phyloP scores from a whole-genome alignment of 306 rosid genomes.

The Carpinus viminea region DNA sequence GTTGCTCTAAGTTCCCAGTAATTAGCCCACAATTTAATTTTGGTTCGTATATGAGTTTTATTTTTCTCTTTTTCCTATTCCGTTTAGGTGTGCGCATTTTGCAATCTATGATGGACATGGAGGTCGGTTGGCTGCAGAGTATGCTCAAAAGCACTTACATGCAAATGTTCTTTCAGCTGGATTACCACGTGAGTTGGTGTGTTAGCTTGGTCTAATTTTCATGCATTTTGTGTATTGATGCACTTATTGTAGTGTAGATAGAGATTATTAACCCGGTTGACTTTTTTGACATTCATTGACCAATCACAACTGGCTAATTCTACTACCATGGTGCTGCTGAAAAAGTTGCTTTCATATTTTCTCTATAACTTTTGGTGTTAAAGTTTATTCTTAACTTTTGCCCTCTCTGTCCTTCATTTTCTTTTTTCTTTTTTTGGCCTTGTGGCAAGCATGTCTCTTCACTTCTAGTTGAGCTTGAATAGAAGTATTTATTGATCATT shows the following conservation, averaged over 20 bases:
- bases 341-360: not conserved
- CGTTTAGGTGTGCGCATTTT: constrained; percentile 75
- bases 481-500: not conserved
- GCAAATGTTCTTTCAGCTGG: constrained; percentile 75
- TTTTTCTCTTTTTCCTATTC: constrained; percentile 17
- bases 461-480: not conserved
- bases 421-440: not conserved
- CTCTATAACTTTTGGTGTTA: not conserved
- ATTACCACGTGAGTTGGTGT: constrained; percentile 99
- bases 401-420: not conserved
- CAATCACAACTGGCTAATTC: not conserved
- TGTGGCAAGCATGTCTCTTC: not conserved
- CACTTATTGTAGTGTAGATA: constrained; percentile 15
- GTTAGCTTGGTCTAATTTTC: constrained; percentile 75
- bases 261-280: not conserved
- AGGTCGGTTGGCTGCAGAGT: constrained; percentile 88
- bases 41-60: constrained; percentile 4
- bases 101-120: constrained; percentile 94
- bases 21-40: not conserved
- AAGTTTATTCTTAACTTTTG: not conserved
- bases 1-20: not conserved
- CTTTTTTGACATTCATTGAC: not conserved
- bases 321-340: not conserved
- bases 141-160: constrained; percentile 78
- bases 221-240: constrained; percentile 26